These are phyloP conservation scores for Kwoniella heveanensis DNA, from an alignment of 768 basidiomycete species.

Conservation along the genomic window DNA sequence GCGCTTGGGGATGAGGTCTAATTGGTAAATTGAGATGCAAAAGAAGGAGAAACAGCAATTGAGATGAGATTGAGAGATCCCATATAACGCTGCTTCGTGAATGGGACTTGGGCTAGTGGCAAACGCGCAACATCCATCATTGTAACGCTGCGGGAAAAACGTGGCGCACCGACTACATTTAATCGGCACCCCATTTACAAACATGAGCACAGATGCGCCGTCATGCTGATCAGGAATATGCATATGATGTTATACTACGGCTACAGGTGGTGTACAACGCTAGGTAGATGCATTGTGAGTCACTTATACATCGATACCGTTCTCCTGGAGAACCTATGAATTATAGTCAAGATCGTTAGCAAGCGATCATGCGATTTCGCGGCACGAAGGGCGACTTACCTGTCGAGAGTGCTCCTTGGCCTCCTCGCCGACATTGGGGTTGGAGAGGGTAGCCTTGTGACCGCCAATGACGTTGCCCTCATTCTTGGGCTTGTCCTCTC, in stretches of 20 bases:
- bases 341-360: neutral
- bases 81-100: no score
- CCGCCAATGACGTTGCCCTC: constrained; percentile 56
- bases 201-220: neutral
- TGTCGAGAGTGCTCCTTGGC: constrained; percentile 50
- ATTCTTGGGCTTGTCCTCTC: constrained; percentile 32
- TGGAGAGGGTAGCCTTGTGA: constrained; percentile 52
- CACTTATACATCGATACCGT: constrained; percentile 38
- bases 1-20: no score
- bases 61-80: no score
- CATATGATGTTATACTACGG: constrained; percentile 17
- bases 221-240: neutral
- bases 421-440: constrained; percentile 50
- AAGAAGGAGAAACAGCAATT: neutral
- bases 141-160: no score
- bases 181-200: neutral
- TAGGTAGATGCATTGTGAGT: neutral
- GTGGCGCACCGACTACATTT: no score
- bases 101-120: neutral
- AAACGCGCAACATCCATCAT: neutral
- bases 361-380: neutral
- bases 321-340: constrained; percentile 35
- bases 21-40: neutral
- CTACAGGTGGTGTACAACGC: neutral
- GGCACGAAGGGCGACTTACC: neutral